Conservation (phyloP, 2,329 filamentous ascomycete genomes). For the Colletotrichum aenigma region DNA sequence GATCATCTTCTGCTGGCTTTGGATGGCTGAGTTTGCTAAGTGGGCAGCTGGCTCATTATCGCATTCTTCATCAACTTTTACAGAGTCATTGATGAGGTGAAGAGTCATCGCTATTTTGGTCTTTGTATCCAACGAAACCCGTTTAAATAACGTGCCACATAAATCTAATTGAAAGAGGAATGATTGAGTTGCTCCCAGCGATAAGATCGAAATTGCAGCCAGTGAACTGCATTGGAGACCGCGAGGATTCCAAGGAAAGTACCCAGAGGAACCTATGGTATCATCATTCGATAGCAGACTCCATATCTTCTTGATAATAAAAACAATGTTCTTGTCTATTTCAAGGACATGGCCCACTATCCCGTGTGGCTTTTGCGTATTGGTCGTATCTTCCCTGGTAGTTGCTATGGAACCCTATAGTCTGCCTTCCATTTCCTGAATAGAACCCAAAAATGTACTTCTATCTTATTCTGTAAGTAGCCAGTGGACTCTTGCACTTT, state of each 20-base stretch:
- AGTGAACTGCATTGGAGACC: too few relatives aligned
- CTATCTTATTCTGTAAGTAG: neutral
- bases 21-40: slow-evolving; percentile 27
- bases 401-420: neutral
- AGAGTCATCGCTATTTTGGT: rapidly evolving
- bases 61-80: neutral
- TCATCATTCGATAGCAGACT: too few relatives aligned
- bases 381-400: neutral
- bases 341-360: rapidly evolving
- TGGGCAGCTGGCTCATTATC: neutral
- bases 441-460: neutral
- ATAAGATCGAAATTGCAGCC: too few relatives aligned
- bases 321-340: rapidly evolving
- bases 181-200: too few relatives aligned
- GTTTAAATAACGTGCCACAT: neutral
- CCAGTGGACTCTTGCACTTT: too few relatives aligned
- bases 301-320: rapidly evolving
- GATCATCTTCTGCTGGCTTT: slow-evolving; percentile 42
- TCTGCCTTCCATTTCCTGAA: neutral
- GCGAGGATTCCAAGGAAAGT: too few relatives aligned
- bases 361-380: neutral
- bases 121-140: neutral
- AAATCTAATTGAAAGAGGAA: neutral
- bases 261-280: too few relatives aligned
- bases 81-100: neutral